Evolutionary conservation across 768 basidiomycete genomes (phyloP).

Genomic region (Dentipellis fragilis): DNA sequence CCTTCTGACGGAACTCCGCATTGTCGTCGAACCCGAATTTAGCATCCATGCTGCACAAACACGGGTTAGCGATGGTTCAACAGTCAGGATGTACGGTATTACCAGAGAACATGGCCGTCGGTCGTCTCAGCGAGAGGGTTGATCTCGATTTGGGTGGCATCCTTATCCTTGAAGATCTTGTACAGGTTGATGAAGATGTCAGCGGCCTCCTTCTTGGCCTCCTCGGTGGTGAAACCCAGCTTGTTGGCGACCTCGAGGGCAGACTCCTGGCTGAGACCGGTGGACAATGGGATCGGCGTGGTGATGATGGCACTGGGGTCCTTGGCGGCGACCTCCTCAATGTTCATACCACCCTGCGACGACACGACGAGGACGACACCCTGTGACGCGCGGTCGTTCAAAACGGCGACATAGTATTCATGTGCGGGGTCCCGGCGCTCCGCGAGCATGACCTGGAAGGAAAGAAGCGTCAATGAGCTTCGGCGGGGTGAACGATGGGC

Average conservation of each 20-base stretch:
- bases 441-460: constrained; percentile 85
- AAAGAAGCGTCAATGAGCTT: background rate
- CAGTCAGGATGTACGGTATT: constrained; percentile 15
- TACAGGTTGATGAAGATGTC: constrained; percentile 91
- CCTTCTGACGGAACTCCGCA: constrained; percentile 93
- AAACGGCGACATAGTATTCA: constrained; percentile 95
- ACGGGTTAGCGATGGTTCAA: background rate
- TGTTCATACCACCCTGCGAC: constrained; percentile 97
- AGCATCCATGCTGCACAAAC: constrained; percentile 87
- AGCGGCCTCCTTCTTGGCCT: constrained; percentile 75
- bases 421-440: constrained; percentile 89
- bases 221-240: constrained; percentile 74
- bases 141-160: constrained; percentile 99
- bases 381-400: constrained; percentile 86
- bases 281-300: constrained; percentile 78
- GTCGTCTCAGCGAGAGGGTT: constrained; percentile 92
- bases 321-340: constrained; percentile 96
- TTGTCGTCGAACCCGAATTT: constrained; percentile 99
- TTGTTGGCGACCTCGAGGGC: constrained; percentile 78
- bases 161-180: constrained; percentile 96
- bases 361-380: constrained; percentile 92
- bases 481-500: background rate
- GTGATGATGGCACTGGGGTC: constrained; percentile 94
- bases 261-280: constrained; percentile 62
- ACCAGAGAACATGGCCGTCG: constrained; percentile 93